These are phyloP conservation scores for Hypoxylon rubiginosum DNA, from an alignment of 2,329 filamentous ascomycete genomes.

Conservation along the genomic window DNA sequence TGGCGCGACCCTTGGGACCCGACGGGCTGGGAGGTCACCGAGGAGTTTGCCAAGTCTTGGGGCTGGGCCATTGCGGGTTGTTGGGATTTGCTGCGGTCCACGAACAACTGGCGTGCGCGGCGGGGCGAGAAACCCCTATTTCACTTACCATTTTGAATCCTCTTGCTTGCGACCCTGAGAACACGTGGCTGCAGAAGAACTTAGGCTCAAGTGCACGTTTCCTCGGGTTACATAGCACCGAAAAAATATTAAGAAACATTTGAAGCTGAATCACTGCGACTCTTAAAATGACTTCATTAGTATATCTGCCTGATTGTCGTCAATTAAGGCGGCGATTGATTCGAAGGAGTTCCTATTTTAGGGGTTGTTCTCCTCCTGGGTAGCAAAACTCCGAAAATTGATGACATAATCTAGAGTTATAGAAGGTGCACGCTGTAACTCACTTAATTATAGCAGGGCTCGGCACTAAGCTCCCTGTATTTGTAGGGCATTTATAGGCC, in stretches of 20 bases:
- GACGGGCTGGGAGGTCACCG: neutral
- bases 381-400: too few relatives aligned
- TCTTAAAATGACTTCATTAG: neutral
- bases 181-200: neutral
- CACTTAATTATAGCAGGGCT: too few relatives aligned
- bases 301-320: neutral
- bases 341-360: neutral
- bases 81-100: conserved; percentile 29
- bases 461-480: too few relatives aligned
- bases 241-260: neutral
- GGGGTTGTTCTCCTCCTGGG: neutral
- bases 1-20: conserved; percentile 39
- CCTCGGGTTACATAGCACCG: neutral
- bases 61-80: conserved; percentile 25
- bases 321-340: neutral
- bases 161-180: neutral
- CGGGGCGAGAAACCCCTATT: conserved; percentile 39
- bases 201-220: neutral
- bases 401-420: too few relatives aligned
- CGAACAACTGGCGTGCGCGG: conserved; percentile 35
- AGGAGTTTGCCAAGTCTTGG: neutral
- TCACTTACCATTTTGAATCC: neutral
- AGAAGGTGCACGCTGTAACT: too few relatives aligned
- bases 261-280: neutral
- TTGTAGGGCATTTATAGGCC: too few relatives aligned